A percentile compares a stretch with the other conserved stretches of the same genome.
phyloP scores from a whole-genome alignment of 1,139 yeast species.

The Kodamaea sp. region DNA sequence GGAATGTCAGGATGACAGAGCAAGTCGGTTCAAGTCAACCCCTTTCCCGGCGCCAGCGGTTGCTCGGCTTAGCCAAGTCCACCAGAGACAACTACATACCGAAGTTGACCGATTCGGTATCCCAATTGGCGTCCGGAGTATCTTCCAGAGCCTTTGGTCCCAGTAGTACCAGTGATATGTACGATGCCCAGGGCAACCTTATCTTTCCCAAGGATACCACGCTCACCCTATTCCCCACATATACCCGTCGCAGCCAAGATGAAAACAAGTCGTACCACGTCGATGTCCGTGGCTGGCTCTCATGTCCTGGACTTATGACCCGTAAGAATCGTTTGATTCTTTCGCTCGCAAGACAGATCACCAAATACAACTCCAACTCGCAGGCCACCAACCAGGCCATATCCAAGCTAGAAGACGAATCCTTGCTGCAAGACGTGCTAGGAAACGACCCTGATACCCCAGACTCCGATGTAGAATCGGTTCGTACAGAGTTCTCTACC shows the following conservation, averaged over 20 bases:
- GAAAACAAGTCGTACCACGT: slow-evolving; percentile 46
- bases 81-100: slow-evolving; percentile 64
- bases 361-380: slow-evolving; percentile 40
- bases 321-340: slow-evolving; percentile 70
- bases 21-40: slow-evolving; percentile 7
- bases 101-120: slow-evolving; percentile 46
- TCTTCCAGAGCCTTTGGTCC: slow-evolving; percentile 36
- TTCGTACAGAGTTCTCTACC: slow-evolving; percentile 10
- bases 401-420: slow-evolving; percentile 31
- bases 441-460: slow-evolving; percentile 10
- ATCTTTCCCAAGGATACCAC: slow-evolving; percentile 40
- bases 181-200: slow-evolving; percentile 36
- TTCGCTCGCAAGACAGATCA: slow-evolving; percentile 69
- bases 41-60: slow-evolving; percentile 33
- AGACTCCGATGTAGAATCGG: slow-evolving; percentile 13
- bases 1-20: slow-evolving; percentile 11
- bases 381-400: slow-evolving; percentile 27
- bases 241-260: slow-evolving; percentile 44
- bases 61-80: slow-evolving; percentile 51
- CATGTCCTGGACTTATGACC: slow-evolving; percentile 67
- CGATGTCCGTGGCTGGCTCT: slow-evolving; percentile 73
- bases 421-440: slow-evolving; percentile 30
- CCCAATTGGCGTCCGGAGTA: slow-evolving; percentile 52
- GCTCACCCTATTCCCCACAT: slow-evolving; percentile 60
- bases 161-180: slow-evolving; percentile 22